Conservation (phyloP, 2,329 filamentous ascomycete genomes). For the Tothia fuscella region DNA sequence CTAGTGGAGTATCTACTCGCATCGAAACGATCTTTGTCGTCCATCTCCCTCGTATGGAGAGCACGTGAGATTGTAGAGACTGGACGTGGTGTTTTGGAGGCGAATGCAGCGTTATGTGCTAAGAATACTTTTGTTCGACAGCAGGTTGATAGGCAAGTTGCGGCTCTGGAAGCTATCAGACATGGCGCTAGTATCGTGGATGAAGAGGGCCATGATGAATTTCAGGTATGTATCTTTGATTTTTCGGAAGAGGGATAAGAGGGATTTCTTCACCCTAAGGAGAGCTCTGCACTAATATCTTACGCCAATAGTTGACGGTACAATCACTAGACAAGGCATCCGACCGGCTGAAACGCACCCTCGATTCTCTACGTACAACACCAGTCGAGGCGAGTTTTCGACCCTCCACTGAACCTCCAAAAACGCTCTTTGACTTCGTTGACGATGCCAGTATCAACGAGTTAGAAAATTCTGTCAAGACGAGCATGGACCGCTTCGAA, state of each 20-base stretch:
- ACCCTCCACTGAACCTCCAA: conserved; percentile 36
- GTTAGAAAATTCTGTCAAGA: conserved; percentile 54
- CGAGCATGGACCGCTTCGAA: conserved; percentile 59
- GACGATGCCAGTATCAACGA: conserved; percentile 57
- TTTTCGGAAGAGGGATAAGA: no score
- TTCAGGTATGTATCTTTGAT: conserved; percentile 25
- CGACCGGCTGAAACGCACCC: conserved; percentile 50
- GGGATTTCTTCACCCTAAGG: no score
- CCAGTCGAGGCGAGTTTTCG: conserved; percentile 53
- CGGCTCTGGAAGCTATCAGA: conserved; percentile 30
- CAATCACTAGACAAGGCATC: conserved; percentile 56
- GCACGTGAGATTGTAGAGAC: conserved; percentile 75
- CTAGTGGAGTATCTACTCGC: conserved; percentile 76
- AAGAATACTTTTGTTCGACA: conserved; percentile 32
- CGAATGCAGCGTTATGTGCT: conserved; percentile 57
- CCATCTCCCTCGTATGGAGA: conserved; percentile 69
- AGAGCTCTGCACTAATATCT: background rate
- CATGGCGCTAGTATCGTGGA: conserved; percentile 31
- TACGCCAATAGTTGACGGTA: conserved; percentile 30
- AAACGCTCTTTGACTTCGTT: conserved; percentile 63
- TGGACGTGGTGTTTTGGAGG: conserved; percentile 64
- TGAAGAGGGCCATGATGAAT: conserved; percentile 30
- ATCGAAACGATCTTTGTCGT: conserved; percentile 76
- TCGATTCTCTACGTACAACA: conserved; percentile 52
- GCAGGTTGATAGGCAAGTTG: conserved; percentile 32